phyloP scores from a whole-genome alignment of 2,329 filamentous ascomycete genomes.

The Monosporascus sp. region DNA sequence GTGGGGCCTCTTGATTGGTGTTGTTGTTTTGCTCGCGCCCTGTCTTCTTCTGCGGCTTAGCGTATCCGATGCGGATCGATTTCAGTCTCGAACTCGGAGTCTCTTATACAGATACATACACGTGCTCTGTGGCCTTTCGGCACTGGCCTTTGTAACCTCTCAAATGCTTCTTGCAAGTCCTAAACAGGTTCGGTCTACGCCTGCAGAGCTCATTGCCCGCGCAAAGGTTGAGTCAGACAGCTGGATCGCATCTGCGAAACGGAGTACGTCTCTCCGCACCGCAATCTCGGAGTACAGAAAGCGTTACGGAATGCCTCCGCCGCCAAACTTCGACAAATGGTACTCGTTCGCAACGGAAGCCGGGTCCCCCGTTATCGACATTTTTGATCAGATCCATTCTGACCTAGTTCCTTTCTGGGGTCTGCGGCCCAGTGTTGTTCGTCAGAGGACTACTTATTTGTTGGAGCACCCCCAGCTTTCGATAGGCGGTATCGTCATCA shows the following conservation, averaged over 20 bases:
- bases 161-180: slow-evolving; percentile 13
- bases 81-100: slow-evolving; percentile 6
- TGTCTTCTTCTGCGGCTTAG: slow-evolving; percentile 17
- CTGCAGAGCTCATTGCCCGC: slow-evolving; percentile 37
- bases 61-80: slow-evolving; percentile 2
- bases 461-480: slow-evolving; percentile 23
- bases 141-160: slow-evolving; percentile 14
- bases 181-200: slow-evolving; percentile 8
- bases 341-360: slow-evolving; percentile 60
- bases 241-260: slow-evolving; percentile 38
- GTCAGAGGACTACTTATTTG: slow-evolving; percentile 39
- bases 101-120: slow-evolving; percentile 13
- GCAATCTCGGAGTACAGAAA: slow-evolving; percentile 61
- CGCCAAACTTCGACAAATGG: slow-evolving; percentile 70
- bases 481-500: slow-evolving; percentile 29
- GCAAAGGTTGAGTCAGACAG: slow-evolving; percentile 41
- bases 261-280: slow-evolving; percentile 47
- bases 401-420: slow-evolving; percentile 66
- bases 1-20: slow-evolving; percentile 13
- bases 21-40: slow-evolving; percentile 19
- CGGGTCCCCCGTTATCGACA: slow-evolving; percentile 60
- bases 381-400: slow-evolving; percentile 64
- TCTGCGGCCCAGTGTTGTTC: slow-evolving; percentile 53
- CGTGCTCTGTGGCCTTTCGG: slow-evolving; percentile 9
- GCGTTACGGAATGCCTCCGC: slow-evolving; percentile 61